These are phyloP conservation scores for Kodamaea restingae DNA, from an alignment of 805 yeast genomes.

Conservation along the genomic window DNA sequence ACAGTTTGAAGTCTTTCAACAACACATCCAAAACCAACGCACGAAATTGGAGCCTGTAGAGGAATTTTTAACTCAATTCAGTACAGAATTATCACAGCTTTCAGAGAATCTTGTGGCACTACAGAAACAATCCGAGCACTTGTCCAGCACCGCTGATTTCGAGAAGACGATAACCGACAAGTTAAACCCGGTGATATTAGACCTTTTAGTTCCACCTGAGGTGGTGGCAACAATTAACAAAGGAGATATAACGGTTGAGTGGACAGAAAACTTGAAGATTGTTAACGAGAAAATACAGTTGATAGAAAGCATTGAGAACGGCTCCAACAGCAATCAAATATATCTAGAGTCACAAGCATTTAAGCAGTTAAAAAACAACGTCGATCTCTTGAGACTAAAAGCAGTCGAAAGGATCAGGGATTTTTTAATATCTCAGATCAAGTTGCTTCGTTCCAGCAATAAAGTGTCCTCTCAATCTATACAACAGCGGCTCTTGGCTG, in stretches of 20 bases:
- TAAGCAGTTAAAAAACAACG: constrained; percentile 27
- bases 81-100: constrained; percentile 40
- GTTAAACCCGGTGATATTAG: constrained; percentile 73
- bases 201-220: constrained; percentile 71
- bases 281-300: constrained; percentile 56
- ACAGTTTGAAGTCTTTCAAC: constrained; percentile 10
- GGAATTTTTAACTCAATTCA: constrained; percentile 51
- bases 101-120: constrained; percentile 30
- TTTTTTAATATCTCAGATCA: constrained; percentile 60
- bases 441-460: constrained; percentile 55
- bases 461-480: constrained; percentile 68
- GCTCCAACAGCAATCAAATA: constrained; percentile 4
- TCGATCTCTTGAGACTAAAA: constrained; percentile 54
- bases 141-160: constrained; percentile 24
- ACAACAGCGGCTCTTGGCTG: constrained; percentile 61
- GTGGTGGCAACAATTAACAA: constrained; percentile 53
- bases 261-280: constrained; percentile 66
- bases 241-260: constrained; percentile 53
- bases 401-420: constrained; percentile 75
- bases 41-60: constrained; percentile 47
- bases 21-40: constrained; percentile 25
- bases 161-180: constrained; percentile 32
- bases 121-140: constrained; percentile 31
- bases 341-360: constrained; percentile 26
- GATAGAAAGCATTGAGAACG: constrained; percentile 34